Percentiles rank a stretch among this genome's conserved stretches.
These are phyloP conservation scores for Aegilops umbellulata DNA, from an alignment of 176 grass and related monocot species.

Conservation along the genomic window DNA sequence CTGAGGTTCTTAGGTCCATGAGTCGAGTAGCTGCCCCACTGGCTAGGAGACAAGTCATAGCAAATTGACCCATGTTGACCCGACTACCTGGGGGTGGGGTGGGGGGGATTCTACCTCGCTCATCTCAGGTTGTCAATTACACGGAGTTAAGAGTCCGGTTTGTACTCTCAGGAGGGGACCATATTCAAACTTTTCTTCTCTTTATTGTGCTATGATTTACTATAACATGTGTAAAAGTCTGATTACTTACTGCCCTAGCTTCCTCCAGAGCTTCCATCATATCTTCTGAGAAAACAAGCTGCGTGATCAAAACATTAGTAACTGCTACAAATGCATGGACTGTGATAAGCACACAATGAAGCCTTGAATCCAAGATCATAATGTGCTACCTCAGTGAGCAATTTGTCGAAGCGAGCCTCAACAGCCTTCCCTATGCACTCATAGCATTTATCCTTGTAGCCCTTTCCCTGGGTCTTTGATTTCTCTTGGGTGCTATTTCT, in stretches of 20 bases:
- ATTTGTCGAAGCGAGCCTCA: constrained; percentile 76
- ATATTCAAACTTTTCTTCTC: not conserved
- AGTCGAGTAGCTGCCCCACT: not conserved
- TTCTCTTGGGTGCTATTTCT: constrained; percentile 72
- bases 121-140: not conserved
- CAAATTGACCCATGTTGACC: not conserved
- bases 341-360: constrained; percentile 13
- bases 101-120: too few relatives aligned
- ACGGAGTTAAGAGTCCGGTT: not conserved
- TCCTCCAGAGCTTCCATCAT: constrained; percentile 98
- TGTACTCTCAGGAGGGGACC: not conserved
- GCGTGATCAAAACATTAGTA: constrained; percentile 46
- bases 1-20: not conserved
- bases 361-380: constrained; percentile 19
- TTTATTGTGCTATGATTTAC: not conserved
- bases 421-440: constrained; percentile 89
- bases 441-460: constrained; percentile 98
- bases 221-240: constrained; percentile 13
- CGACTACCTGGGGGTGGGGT: not conserved
- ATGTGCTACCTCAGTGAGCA: constrained; percentile 71
- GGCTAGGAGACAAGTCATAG: not conserved
- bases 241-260: constrained; percentile 79
- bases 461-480: constrained; percentile 74
- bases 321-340: constrained; percentile 18
- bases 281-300: constrained; percentile 86